Base-by-base conservation (phyloP, 768 basidiomycete genomes). In the Nidularia pulvinata region DNA sequence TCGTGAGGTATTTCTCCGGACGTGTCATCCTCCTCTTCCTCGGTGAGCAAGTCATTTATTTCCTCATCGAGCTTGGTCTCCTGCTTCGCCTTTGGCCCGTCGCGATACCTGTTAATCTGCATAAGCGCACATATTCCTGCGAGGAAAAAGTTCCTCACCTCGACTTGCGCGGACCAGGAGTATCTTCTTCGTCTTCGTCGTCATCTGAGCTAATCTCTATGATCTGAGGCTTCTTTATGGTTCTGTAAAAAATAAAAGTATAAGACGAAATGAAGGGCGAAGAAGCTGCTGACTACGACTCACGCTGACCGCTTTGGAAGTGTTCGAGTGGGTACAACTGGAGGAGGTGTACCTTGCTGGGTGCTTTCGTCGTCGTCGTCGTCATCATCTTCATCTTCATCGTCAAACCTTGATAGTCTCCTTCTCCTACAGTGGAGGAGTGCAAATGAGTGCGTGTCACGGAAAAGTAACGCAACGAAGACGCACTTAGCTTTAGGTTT, bases 381-480 rank as follows among this genome's bases (percentile, higher is more conserved):
- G 19, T 19, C 19, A 9, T 78, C 74, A 1, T 72, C 75, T 6
- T 79, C 78, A 1, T 70, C 68, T 7, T 69, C 73, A 30, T 79
- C 80, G 22, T 78, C 80, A 1, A 79, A 75, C 3, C 73, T 72
- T 0, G 86, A 88, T 16, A 85, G 59, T 22, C 84, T 77, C 52
- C 79, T 79, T 50, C 82, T 75, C 67, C 86, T 88, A 56, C 4
- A 50, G 7, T 35, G 33, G 19, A 19, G 19, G 5, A 33, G 32
- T 32, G 33, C 49, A 33, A 9, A 48, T 49, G 25, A 47, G 42
- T n/a, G 44, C 44, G 5, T 33, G 37, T n/a, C 16, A 7, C 5
- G n/a, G 51, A 50, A 42, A 7, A 19, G 25, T 2, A 3, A 50
- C 7, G 6, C 10, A n/a, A 52, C 10, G 10, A 39, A 25, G 33